Evolutionary conservation across 2,329 filamentous ascomycete species (phyloP), one percentile per base, ranked within the genome.

Genomic region (Alternaria sp.): DNA sequence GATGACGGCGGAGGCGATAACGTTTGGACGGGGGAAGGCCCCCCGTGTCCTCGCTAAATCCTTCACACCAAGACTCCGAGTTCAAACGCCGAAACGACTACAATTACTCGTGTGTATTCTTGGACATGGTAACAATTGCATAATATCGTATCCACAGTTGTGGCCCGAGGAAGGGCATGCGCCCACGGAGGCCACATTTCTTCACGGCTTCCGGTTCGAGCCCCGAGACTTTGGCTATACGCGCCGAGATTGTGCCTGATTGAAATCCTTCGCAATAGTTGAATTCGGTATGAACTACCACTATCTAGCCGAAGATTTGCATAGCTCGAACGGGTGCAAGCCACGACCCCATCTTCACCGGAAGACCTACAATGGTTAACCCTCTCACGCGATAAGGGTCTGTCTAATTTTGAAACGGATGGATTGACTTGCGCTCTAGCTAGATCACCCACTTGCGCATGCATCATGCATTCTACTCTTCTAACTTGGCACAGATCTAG

Each of bases 1-100:
- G 55, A 62, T 52, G 59, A 50, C 60, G 60, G 56, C 32, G 49
- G 30, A 47, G 55, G 55, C 60, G 43, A 54, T 25, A 62, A 50
- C 21, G 60, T 58, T 36, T 58, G 26, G 47, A 58, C 36, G 36
- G 47, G 59, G 45, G 17, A 51, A 59, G 50, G 54, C 54, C 28
- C 57, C 47, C 59, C 47, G 28, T 40, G 28, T 52, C 15, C 54
- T 46, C 49, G 54, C 59, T 28, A 44, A 58, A 56, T 56, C 51
- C 58, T 60, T 28, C 46, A 36, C 47, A 58, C 59, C 54, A 62
- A 49, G 50, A 57, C 45, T 47, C 55, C 46, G 30, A 36, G 25
- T 15, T 49, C 40, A 52, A 30, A 52, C 28, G 47, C 59, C 54
- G 54, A 52, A 26, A 45, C 36, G 19, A 45, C 15, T 25, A 15